Conservation (phyloP, 2,329 filamentous ascomycete species). For the Nemania sp. region DNA sequence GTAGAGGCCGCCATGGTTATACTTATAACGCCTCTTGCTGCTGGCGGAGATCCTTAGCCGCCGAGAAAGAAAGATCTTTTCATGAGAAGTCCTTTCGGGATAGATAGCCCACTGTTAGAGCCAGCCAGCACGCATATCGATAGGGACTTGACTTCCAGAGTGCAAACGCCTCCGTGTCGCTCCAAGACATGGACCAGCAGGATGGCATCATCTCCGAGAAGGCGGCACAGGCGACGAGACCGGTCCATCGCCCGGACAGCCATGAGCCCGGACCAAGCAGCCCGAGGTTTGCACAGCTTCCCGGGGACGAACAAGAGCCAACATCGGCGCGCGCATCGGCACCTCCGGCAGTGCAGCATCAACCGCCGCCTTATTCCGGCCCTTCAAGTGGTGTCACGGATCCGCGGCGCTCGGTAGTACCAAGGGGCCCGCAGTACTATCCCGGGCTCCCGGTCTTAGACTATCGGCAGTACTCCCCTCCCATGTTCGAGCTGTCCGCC, state of each 20-base stretch:
- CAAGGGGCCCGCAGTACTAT: slow-evolving; percentile 45
- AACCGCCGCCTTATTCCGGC: slow-evolving; percentile 39
- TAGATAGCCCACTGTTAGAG: too few relatives aligned
- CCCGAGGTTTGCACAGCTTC: slow-evolving; percentile 2
- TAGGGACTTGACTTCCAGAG: too few relatives aligned
- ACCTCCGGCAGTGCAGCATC: slow-evolving; percentile 5
- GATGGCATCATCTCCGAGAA: slow-evolving; percentile 18
- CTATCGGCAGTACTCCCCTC: slow-evolving; percentile 58
- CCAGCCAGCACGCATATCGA: not conserved
- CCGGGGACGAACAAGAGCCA: slow-evolving; percentile 9
- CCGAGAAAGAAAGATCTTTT: slow-evolving; percentile 1
- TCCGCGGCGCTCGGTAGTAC: slow-evolving; percentile 15
- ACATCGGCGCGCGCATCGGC: not conserved
- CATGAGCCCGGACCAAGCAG: slow-evolving; percentile 17
- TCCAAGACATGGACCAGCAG: slow-evolving; percentile 15
- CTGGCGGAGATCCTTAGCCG: not conserved
- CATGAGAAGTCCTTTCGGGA: not conserved
- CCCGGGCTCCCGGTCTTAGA: slow-evolving; percentile 54
- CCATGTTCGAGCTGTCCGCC: slow-evolving; percentile 55
- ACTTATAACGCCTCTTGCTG: not conserved
- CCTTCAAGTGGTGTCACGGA: slow-evolving; percentile 32
- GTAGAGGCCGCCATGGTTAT: not conserved
- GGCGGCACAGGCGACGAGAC: slow-evolving; percentile 4
- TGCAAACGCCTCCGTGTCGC: not conserved
- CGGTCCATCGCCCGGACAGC: slow-evolving; percentile 11